Evolutionary conservation across 106 monocot genomes (phyloP), one percentile per base, ranked within the genome.

Genomic region (Ottelia alismoides): DNA sequence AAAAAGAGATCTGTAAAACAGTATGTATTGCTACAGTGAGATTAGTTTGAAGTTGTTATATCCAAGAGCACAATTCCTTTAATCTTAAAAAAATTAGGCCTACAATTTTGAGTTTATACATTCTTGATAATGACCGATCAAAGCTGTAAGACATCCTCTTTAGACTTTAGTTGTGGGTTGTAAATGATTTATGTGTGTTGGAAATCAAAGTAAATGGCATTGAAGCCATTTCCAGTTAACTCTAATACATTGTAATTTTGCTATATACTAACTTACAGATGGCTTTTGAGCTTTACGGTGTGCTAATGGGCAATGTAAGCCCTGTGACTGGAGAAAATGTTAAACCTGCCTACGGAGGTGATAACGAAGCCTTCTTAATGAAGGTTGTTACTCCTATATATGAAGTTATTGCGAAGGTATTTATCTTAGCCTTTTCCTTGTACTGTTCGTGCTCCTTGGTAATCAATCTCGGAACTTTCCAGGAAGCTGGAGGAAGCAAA

Each of bases 341-440:
- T 56, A 76, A 72, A 43, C 87, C 92, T 47, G 82, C 83, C 27
- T 87, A 87, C 70, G 87, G 87, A 0, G 92, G 92, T 18, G 87
- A 77, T 53, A 63, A 86, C 26, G 92, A 92, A 71, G 76, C 87
- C 20, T 92, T 92, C 51, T 59, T 92, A 25, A 74, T 1, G 43
- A 77, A 75, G 65, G 87, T 92, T 55, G 79, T 92, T 16, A 92
- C 92, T 57, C 92, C 92, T 18, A 83, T 92, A 50, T 82, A 87
- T 49, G 1, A 51, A 19, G 76, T 74, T 28, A 79, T 92, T 18
- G 55, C 49, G 19, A 65, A 68, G 76, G 92, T 92, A 61, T 25
- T 2, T 64, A 14, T 10, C 20, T 11, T 14, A 50, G 25, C 57
- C 11, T 25, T 53, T 47, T 61, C 16, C 6, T 24, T 56, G 56